These are phyloP conservation scores for Amanita fuliginea DNA, from an alignment of 768 basidiomycete genomes.

Conservation along the genomic window DNA sequence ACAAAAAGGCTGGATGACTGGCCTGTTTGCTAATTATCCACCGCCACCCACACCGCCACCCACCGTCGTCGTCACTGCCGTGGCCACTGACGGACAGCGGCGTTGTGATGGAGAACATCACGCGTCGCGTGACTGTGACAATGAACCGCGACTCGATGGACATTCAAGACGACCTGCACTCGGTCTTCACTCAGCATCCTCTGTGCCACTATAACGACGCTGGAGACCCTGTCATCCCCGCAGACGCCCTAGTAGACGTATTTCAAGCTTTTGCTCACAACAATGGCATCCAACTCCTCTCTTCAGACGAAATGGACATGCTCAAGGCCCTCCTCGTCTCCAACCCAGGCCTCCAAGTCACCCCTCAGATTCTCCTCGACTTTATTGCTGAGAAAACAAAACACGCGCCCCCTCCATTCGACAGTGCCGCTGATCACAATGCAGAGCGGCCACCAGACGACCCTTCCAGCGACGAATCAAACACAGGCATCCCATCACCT, in stretches of 20 bases:
- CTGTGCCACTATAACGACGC: slow-evolving; percentile 44
- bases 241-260: slow-evolving; percentile 58
- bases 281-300: slow-evolving; percentile 52
- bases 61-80: too few relatives aligned
- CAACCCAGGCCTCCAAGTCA: slow-evolving; percentile 57
- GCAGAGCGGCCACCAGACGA: slow-evolving; percentile 22
- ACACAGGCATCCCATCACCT: slow-evolving; percentile 28
- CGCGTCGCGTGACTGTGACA: slow-evolving; percentile 3
- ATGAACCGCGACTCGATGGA: too few relatives aligned
- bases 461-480: slow-evolving; percentile 48
- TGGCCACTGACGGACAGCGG: too few relatives aligned
- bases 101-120: too few relatives aligned
- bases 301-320: slow-evolving; percentile 47
- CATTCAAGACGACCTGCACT: slow-evolving; percentile 26
- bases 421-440: slow-evolving; percentile 22
- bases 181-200: slow-evolving; percentile 59
- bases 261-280: slow-evolving; percentile 52
- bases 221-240: slow-evolving; percentile 58
- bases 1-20: too few relatives aligned
- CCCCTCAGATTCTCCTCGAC: slow-evolving; percentile 50
- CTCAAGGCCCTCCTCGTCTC: slow-evolving; percentile 44
- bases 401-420: slow-evolving; percentile 26
- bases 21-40: too few relatives aligned
- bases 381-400: slow-evolving; percentile 57
- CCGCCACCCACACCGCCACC: too few relatives aligned